Base-by-base conservation (phyloP, 2,329 filamentous ascomycete genomes). In the Zalaria obscura region DNA sequence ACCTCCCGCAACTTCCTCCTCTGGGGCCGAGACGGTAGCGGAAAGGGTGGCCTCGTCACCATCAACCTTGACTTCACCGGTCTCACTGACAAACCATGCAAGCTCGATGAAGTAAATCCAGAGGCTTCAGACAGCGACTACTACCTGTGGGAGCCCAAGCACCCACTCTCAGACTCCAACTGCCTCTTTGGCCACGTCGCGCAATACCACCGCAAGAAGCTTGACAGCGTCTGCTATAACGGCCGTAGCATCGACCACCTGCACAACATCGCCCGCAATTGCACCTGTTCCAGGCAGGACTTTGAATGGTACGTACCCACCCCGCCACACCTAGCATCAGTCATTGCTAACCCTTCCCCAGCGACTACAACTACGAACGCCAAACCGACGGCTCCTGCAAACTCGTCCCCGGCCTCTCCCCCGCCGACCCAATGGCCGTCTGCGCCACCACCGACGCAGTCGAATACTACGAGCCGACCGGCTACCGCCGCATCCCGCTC, bases 161-260 rank as follows among this genome's bases (percentile, higher is more conserved):
- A 96, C 58, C 91, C 91, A 3, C 65, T 80, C 45, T 74, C 83
- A 49, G 66, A 82, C 5, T 70, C 86, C 48, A 77, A 87, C 50
- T 98, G 91, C 60, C 70, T 98, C 2, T 98, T 98, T 55, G 91
- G 91, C 1, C 93, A 96, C 57, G 74, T 84, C 44, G 78, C 88
- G 27, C 75, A 84, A 55, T 98, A 95, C 55, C 76, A 93, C 54
- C 84, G 91, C 58, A 98, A 96, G 73, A 88, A 83, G 61, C 63
- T 70, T n/a, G 76, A 79, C 10, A 69, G 72, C 18, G 65, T 80
- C 38, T 98, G 91, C 67, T 94, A 79, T 69, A 95, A 94, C 53
- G 78, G 81, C 40, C 73, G 75, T 57, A 74, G 72, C 47, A 74
- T 93, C 45, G 56, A 65, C 18, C 76, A 78, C 48, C 68, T 89